Percentiles rank a stretch among this genome's conserved stretches.
Conservation (phyloP, 768 basidiomycete species). For the Russula foetens region DNA sequence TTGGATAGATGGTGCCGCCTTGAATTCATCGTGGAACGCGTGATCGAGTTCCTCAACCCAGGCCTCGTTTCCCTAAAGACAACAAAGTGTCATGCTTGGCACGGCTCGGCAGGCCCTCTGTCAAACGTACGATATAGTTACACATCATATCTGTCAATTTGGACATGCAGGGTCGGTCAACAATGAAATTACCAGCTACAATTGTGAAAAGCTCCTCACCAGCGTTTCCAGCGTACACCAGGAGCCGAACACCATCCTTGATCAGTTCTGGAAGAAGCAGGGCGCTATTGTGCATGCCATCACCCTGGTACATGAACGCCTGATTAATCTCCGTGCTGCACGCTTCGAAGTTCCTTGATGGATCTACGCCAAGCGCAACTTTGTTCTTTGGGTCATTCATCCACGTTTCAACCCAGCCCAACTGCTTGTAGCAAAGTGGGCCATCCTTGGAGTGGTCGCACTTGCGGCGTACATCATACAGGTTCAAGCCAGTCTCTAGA, state of each 20-base stretch:
- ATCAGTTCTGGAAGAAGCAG: conserved; percentile 72
- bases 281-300: conserved; percentile 79
- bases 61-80: conserved; percentile 60
- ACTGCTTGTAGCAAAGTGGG: conserved; percentile 66
- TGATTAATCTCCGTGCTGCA: conserved; percentile 79
- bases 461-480: conserved; percentile 75
- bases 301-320: conserved; percentile 75
- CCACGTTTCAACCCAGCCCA: conserved; percentile 84
- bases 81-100: neutral
- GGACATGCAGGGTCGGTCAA: neutral
- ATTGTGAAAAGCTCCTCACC: conserved; percentile 26
- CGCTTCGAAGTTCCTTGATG: conserved; percentile 48
- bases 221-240: conserved; percentile 89
- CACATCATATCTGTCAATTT: conserved; percentile 58
- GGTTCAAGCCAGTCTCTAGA: conserved; percentile 68
- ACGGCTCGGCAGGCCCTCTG: neutral
- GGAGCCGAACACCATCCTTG: conserved; percentile 70
- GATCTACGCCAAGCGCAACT: conserved; percentile 67
- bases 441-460: conserved; percentile 64
- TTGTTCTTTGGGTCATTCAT: conserved; percentile 76
- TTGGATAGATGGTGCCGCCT: conserved; percentile 36
- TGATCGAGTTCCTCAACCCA: conserved; percentile 64
- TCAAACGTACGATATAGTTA: conserved; percentile 57
- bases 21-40: conserved; percentile 55
- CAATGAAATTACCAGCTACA: neutral